A percentile compares a stretch with the other conserved stretches of the same genome.
Conservation (phyloP, 495 filamentous ascomycete species). For the Talaromyces borbonicus region DNA sequence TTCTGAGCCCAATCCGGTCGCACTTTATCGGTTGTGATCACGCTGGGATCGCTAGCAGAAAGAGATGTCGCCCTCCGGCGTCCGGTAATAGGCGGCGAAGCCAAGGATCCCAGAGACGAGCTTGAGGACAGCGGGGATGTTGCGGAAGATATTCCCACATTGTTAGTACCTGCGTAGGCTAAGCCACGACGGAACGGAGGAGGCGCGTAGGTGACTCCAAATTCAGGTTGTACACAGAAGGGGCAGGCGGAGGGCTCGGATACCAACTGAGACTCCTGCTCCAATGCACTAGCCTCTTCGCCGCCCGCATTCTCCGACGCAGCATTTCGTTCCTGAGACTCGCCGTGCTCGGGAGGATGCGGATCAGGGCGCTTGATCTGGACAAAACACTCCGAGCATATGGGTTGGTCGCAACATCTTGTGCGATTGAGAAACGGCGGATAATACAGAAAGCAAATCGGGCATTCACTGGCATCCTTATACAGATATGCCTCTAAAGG, state of each 20-base stretch:
- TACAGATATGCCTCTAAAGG: slow-evolving; percentile 87
- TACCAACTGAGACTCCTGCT: slow-evolving; percentile 57
- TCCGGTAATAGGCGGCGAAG: slow-evolving; percentile 22
- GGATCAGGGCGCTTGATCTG: slow-evolving; percentile 97
- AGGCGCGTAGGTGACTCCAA: slow-evolving; percentile 84
- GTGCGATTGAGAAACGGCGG: slow-evolving; percentile 95
- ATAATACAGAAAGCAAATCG: slow-evolving; percentile 94
- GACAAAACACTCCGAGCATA: slow-evolving; percentile 98
- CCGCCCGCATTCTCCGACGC: slow-evolving; percentile 26
- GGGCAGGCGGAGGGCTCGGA: slow-evolving; percentile 91
- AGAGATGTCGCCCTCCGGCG: slow-evolving; percentile 70
- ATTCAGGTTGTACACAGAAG: slow-evolving; percentile 90
- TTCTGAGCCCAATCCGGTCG: slow-evolving; percentile 94
- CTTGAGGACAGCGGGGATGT: slow-evolving; percentile 67
- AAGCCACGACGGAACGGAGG: slow-evolving; percentile 73
- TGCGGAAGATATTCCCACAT: slow-evolving; percentile 31
- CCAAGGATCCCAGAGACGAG: slow-evolving; percentile 37
- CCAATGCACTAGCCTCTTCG: slow-evolving; percentile 27
- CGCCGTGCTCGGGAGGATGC: slow-evolving; percentile 80
- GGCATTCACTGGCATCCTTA: slow-evolving; percentile 82
- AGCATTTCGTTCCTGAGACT: slow-evolving; percentile 38
- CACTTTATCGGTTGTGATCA: slow-evolving; percentile 85
- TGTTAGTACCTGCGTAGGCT: slow-evolving; percentile 48
- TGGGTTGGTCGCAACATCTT: slow-evolving; percentile 89
- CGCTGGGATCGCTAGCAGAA: slow-evolving; percentile 65